phyloP scores from a whole-genome alignment of 148 eudicot species.

The Chenopodium berlandieri region DNA sequence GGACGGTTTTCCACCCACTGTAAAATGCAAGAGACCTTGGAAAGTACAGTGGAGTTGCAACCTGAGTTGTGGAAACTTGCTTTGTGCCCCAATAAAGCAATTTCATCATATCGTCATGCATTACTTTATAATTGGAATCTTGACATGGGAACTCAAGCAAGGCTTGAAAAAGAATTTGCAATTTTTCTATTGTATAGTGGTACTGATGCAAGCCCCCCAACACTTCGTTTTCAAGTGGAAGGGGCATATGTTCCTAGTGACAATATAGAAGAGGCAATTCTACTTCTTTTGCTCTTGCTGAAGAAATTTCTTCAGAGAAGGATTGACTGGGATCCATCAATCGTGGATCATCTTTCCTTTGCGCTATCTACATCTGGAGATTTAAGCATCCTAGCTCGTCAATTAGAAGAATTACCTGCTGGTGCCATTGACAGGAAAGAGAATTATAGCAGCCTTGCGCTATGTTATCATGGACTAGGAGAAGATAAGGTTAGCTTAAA shows the following conservation, averaged over 20 bases:
- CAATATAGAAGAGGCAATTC: slow-evolving; percentile 78
- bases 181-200: slow-evolving; percentile 76
- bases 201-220: slow-evolving; percentile 60
- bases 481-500: slow-evolving; percentile 53
- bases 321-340: slow-evolving; percentile 65
- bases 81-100: slow-evolving; percentile 49
- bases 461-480: slow-evolving; percentile 66
- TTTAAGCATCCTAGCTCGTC: slow-evolving; percentile 42
- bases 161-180: slow-evolving; percentile 64
- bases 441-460: slow-evolving; percentile 48
- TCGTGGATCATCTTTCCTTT: slow-evolving; percentile 72
- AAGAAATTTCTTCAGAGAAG: slow-evolving; percentile 38
- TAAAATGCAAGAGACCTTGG: slow-evolving; percentile 66
- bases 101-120: slow-evolving; percentile 66
- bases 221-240: slow-evolving; percentile 62
- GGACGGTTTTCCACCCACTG: slow-evolving; percentile 51
- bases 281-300: slow-evolving; percentile 57
- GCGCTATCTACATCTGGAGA: slow-evolving; percentile 66
- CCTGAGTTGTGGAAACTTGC: slow-evolving; percentile 75
- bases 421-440: slow-evolving; percentile 46
- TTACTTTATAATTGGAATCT: slow-evolving; percentile 73
- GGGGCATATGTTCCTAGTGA: slow-evolving; percentile 72
- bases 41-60: slow-evolving; percentile 67
- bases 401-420: slow-evolving; percentile 67
- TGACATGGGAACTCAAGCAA: slow-evolving; percentile 51